A percentile compares a stretch with the other conserved stretches of the same genome.
These are phyloP conservation scores for Alternaria sp. DNA, from an alignment of 2,329 filamentous ascomycete species.

Conservation along the genomic window DNA sequence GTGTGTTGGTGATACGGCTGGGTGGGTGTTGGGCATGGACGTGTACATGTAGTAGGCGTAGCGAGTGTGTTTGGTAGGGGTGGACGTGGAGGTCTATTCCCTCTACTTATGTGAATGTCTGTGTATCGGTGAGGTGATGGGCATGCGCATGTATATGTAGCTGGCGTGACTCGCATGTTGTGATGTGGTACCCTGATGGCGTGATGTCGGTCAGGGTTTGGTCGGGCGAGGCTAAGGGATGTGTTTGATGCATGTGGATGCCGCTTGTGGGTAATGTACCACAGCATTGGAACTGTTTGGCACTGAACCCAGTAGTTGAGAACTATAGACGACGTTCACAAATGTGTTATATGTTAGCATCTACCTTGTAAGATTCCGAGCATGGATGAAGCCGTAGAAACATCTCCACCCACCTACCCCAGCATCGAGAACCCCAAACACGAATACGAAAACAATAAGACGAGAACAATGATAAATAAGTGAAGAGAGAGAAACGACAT, in stretches of 20 bases:
- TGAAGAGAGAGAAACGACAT: not conserved
- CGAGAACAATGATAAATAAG: rapidly evolving
- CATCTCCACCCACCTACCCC: not conserved
- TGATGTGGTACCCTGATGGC: slow-evolving; percentile 26
- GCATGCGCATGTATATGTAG: slow-evolving; percentile 3
- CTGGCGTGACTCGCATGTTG: not conserved
- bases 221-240: not conserved
- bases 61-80: no score
- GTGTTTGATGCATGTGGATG: not conserved
- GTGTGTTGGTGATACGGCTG: not conserved
- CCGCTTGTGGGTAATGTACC: not conserved
- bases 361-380: not conserved
- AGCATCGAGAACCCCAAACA: not conserved
- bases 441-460: rapidly evolving
- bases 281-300: not conserved
- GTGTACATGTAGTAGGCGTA: no score
- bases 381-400: not conserved
- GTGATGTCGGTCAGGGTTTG: slow-evolving; percentile 11
- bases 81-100: not conserved
- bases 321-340: not conserved
- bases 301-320: not conserved
- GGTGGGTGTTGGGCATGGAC: no score
- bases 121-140: not conserved
- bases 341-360: not conserved
- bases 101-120: no score